Evolutionary conservation across 345 rosid species (phyloP), one percentile per base, ranked within the genome.

Genomic region (Ceriops tagal): DNA sequence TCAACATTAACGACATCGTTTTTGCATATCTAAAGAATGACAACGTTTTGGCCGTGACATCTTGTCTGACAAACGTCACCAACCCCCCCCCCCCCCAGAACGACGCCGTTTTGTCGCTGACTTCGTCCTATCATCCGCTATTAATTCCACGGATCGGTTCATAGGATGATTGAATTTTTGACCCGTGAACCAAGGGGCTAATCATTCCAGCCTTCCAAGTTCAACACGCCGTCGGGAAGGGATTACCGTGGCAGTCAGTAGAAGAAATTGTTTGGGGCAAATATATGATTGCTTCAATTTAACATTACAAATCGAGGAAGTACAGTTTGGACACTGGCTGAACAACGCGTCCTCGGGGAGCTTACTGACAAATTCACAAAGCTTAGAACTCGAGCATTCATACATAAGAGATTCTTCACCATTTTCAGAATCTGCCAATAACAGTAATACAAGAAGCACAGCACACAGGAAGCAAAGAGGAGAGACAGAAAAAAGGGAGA

Each of bases 371-470:
- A 56, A 27, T 65, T 35, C 52, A 31, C 35, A 35, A 8, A 66
- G 61, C 66, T 65, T 20, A 51, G 31, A 59, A 65, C 51, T 49
- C 61, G 61, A 59, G 49, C 9, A 34, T 59, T 26, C 58, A 51
- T 27, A 64, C 65, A 66, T 55, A 34, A 7, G 22, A 47, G 35
- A 64, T 65, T 59, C 69, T 65, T 47, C 31, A 21, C 46, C 65
- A 65, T 35, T 43, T 57, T 22, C 20, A 61, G 34, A 24, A 58
- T 57, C 32, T 19, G 67, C 37, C 20, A 11, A 46, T 55, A 8
- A 49, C 22, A 31, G 20, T 58, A 49, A 57, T 52, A 37, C 71
- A 73, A 66, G 64, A 73, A 68, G 35, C 22, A 57, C 43, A 59
- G 24, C 71, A 58, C 49, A 43, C 30, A 20, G 43, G 24, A 30